phyloP scores from a whole-genome alignment of 768 basidiomycete species.

The Leccinum variicolor region DNA sequence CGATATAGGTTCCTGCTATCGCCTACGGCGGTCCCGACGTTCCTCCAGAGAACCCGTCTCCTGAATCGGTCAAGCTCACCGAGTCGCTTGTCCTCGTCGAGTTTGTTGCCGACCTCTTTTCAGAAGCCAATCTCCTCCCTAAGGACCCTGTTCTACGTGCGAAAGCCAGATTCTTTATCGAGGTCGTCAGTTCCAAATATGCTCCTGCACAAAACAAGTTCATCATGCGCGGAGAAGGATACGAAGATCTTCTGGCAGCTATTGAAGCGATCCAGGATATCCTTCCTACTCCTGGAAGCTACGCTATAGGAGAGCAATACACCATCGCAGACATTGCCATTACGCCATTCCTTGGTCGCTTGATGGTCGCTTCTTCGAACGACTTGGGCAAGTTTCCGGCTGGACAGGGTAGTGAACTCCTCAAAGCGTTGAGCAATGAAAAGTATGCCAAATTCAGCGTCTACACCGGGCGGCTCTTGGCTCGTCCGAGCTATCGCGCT shows the following conservation, averaged over 20 bases:
- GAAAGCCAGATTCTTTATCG: constrained; percentile 60
- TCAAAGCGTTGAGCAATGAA: constrained; percentile 35
- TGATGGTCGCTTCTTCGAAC: constrained; percentile 42
- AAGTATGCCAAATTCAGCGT: constrained; percentile 49
- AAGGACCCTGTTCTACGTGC: constrained; percentile 55
- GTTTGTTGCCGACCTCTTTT: constrained; percentile 60
- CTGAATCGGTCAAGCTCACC: constrained; percentile 56
- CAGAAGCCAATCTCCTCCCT: constrained; percentile 47
- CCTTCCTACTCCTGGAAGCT: constrained; percentile 41
- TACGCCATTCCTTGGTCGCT: constrained; percentile 57
- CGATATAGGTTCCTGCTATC: constrained; percentile 33
- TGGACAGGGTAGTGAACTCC: constrained; percentile 45
- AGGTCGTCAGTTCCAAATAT: constrained; percentile 48
- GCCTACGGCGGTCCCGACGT: constrained; percentile 60
- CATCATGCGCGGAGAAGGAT: constrained; percentile 37
- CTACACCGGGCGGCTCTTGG: constrained; percentile 47
- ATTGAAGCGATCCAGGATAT: constrained; percentile 50
- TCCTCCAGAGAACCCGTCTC: constrained; percentile 52
- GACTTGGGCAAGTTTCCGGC: constrained; percentile 49
- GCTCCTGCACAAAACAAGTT: constrained; percentile 37
- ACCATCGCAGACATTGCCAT: constrained; percentile 64
- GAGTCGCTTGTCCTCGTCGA: constrained; percentile 68
- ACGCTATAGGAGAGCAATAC: constrained; percentile 30
- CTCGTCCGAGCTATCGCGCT: constrained; percentile 49
- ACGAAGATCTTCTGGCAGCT: constrained; percentile 38